Evolutionary conservation across 768 basidiomycete genomes (phyloP), one percentile per base, ranked within the genome.

Genomic region (Auricularia sp.): DNA sequence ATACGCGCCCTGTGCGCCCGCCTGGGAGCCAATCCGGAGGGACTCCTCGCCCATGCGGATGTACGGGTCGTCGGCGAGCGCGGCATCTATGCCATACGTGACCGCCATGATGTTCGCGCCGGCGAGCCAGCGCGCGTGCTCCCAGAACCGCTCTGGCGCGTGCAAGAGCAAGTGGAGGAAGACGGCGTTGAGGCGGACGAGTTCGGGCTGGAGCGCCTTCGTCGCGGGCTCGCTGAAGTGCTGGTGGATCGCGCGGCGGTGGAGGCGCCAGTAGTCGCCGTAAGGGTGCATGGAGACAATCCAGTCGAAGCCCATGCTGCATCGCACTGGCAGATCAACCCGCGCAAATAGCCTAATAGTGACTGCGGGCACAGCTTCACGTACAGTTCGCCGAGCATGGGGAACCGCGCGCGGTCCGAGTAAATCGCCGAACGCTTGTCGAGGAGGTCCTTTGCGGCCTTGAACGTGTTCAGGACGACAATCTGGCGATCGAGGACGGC

Each of bases 71-170:
- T 70, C 56, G 1, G 70, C 65, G 2, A 69, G 66, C 61, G 70
- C 39, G 18, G 76, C 74, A 10, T 72, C 67, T 23, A 77, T 71
- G 2, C 79, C 80, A 60, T 79, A 74, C 1, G 75, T 75, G 16
- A 75, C 69, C 18, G 67, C 71, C 64, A 74, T 66, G 65, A 79
- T 76, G 12, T 72, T 67, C 3, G 76, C 71, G 0, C 75, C 75
- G 0, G 74, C 71, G 62, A 72, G 67, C 47, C 80, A 42, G 12
- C 39, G 39, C 39, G 39, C 12, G 3, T 42, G 39, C 7, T 0
- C 39, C 39, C 39, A 42, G 39, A 42, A 42, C 39, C 12, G 7
- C 3, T 42, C 39, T 1, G 39, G 39, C 8, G 39, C 7, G 39
- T 14, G 8, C 8, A 42, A 0, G 8, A 42, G 12, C 7, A 42